Evolutionary conservation across 345 rosid species (phyloP), one percentile per base, ranked within the genome.

Genomic region (Trapa incisa): DNA sequence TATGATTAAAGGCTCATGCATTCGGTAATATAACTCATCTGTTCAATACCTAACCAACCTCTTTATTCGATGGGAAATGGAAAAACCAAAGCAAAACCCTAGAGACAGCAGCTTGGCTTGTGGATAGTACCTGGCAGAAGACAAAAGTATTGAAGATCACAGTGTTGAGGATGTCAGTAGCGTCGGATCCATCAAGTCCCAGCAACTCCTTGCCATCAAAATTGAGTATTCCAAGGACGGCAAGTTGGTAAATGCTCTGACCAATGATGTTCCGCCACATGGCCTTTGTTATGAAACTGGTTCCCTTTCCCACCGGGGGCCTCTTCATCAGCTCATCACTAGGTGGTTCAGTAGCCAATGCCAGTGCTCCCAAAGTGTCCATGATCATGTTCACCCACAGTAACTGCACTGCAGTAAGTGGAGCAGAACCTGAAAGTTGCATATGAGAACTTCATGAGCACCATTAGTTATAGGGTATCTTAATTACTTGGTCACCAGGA

Each of bases 251-350:
- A 41, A 88, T 85, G 70, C 97, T 86, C 76, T 94, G 97, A 61
- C 97, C 99, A 65, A 87, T 75, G 69, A 94, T 88, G 73, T 94
- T 90, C 75, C 96, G 81, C 99, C 97, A 90, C 97, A 94, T 94
- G 50, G 84, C 73, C 76, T 38, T 87, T 36, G 96, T 88, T 67
- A 94, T 87, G 74, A 94, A 94, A 73, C 88, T 87, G 66, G 83
- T 77, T 13, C 78, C 79, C 68, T 78, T 73, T 17, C 80, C 80
- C 2, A 81, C 78, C 3, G 94, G 94, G 29, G 71, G 87, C 66
- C 90, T 79, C 73, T 81, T 81, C 97, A 89, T 79, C 73, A 92
- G 70, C 52, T 80, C 88, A 65, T 85, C 94, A 29, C 76, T 84
- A 22, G 98, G 98, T 9, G 86, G 91, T 70, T 89, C 96, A 0